These are phyloP conservation scores for Akanthomyces uredinophilus DNA, from an alignment of 2,329 filamentous ascomycete genomes.

Conservation along the genomic window DNA sequence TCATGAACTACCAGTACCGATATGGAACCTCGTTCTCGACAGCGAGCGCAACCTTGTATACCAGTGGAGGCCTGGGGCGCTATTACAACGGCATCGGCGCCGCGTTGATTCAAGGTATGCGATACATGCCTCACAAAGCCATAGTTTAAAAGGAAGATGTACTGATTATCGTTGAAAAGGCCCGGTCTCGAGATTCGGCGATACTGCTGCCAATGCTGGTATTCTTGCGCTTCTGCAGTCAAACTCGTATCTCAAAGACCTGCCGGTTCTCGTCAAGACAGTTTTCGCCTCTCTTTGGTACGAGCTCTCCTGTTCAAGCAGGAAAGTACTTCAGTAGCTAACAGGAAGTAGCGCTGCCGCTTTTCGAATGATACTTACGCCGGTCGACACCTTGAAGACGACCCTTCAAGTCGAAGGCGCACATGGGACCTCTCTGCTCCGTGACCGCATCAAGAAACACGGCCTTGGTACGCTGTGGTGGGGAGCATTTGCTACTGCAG, in stretches of 20 bases:
- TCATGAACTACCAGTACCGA: conserved; percentile 49
- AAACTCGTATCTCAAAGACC: conserved; percentile 38
- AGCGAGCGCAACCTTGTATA: conserved; percentile 36
- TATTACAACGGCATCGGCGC: conserved; percentile 43
- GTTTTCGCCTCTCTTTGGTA: conserved; percentile 43
- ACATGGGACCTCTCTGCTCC: conserved; percentile 36
- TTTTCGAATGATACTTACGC: conserved; percentile 44
- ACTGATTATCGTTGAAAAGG: conserved; percentile 24
- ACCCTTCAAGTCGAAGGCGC: conserved; percentile 44
- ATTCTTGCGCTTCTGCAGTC: conserved; percentile 44
- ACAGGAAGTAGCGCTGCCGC: conserved; percentile 32
- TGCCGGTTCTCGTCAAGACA: conserved; percentile 40
- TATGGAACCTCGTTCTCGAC: conserved; percentile 37
- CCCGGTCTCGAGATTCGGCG: conserved; percentile 41
- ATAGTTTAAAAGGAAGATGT: neutral
- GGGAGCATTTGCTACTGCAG: conserved; percentile 44
- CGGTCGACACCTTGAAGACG: conserved; percentile 46
- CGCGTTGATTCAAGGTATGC: conserved; percentile 39
- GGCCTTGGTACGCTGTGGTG: conserved; percentile 44
- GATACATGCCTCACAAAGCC: neutral
- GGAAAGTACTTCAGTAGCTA: neutral
- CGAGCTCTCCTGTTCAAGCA: neutral
- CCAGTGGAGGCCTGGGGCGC: conserved; percentile 35
- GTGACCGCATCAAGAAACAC: conserved; percentile 39
- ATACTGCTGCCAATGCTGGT: conserved; percentile 45